Percentiles rank a stretch among this genome's conserved stretches.
These are phyloP conservation scores for Podospora bellae-mahoneyi DNA, from an alignment of 495 filamentous ascomycete genomes.

Conservation along the genomic window DNA sequence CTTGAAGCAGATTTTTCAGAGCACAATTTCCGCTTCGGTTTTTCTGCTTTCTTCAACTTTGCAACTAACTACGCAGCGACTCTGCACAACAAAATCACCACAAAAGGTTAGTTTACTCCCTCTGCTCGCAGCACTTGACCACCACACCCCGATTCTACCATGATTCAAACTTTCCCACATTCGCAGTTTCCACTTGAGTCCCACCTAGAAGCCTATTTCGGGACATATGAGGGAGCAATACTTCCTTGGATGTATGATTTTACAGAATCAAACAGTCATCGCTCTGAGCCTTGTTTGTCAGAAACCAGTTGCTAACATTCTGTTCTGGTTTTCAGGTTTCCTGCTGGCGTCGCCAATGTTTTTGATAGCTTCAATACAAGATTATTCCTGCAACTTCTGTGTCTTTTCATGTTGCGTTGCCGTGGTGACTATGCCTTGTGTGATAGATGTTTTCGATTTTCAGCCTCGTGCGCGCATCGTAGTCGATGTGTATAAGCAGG, in stretches of 20 bases:
- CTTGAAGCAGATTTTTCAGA: slow-evolving; percentile 12
- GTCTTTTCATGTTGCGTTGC: not conserved
- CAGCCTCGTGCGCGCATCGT: not conserved
- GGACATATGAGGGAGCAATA: slow-evolving; percentile 51
- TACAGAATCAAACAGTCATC: slow-evolving; percentile 20
- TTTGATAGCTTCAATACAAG: not conserved
- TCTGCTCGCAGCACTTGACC: slow-evolving; percentile 28
- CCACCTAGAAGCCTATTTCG: slow-evolving; percentile 50
- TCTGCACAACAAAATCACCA: not conserved
- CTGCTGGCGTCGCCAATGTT: not conserved
- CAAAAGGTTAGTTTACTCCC: slow-evolving; percentile 26
- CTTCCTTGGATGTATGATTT: slow-evolving; percentile 68
- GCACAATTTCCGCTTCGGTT: slow-evolving; percentile 13
- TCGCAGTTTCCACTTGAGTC: slow-evolving; percentile 70
- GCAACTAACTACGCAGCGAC: slow-evolving; percentile 13
- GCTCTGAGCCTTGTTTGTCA: slow-evolving; percentile 3
- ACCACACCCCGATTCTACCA: slow-evolving; percentile 30
- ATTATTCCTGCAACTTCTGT: not conserved
- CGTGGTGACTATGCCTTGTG: not conserved
- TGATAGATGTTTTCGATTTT: not conserved
- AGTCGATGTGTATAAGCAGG: not conserved
- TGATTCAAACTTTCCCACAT: slow-evolving; percentile 55
- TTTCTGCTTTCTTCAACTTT: not conserved
- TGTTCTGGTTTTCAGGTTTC: slow-evolving; percentile 10
- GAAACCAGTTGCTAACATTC: not conserved